phyloP scores from a whole-genome alignment of 768 basidiomycete genomes.

The Russula foetens region DNA sequence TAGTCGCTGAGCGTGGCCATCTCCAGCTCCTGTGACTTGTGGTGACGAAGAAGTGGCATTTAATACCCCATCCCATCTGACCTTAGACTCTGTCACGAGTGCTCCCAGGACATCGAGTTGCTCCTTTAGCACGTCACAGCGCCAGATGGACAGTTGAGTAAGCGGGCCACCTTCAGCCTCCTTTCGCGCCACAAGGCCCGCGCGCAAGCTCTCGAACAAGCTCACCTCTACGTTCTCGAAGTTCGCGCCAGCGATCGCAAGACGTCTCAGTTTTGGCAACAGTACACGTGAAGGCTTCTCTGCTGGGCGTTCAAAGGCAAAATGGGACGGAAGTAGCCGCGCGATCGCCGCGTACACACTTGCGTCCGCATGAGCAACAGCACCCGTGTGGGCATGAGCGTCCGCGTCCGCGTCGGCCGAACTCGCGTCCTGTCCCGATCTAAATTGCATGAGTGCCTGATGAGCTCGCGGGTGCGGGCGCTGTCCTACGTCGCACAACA shows the following conservation, averaged over 20 bases:
- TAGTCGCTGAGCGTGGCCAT: not conserved
- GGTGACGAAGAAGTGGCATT: not conserved
- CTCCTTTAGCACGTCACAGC: conserved; percentile 9
- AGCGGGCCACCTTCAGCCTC: not conserved
- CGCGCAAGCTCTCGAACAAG: conserved; percentile 7
- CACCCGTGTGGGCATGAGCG: not conserved
- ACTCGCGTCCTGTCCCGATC: not conserved
- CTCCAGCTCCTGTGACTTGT: not conserved
- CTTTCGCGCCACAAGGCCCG: conserved; percentile 5
- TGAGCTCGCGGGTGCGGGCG: not conserved
- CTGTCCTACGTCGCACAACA: not conserved
- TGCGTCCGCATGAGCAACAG: no score
- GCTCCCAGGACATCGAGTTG: conserved; percentile 6
- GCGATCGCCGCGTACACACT: conserved; percentile 7
- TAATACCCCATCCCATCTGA: conserved; percentile 11
- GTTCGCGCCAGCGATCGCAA: conserved; percentile 7
- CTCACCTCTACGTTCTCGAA: not conserved
- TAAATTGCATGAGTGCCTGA: not conserved
- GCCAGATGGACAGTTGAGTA: conserved; percentile 6
- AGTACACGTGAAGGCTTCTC: not conserved
- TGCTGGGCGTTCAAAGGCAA: conserved; percentile 1
- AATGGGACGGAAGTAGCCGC: conserved; percentile 4
- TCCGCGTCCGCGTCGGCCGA: not conserved
- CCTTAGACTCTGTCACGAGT: conserved; percentile 11
- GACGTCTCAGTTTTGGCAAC: conserved; percentile 8